These are phyloP conservation scores for Flaveria bidentis DNA, from an alignment of 129 eudicot species.

Conservation along the genomic window DNA sequence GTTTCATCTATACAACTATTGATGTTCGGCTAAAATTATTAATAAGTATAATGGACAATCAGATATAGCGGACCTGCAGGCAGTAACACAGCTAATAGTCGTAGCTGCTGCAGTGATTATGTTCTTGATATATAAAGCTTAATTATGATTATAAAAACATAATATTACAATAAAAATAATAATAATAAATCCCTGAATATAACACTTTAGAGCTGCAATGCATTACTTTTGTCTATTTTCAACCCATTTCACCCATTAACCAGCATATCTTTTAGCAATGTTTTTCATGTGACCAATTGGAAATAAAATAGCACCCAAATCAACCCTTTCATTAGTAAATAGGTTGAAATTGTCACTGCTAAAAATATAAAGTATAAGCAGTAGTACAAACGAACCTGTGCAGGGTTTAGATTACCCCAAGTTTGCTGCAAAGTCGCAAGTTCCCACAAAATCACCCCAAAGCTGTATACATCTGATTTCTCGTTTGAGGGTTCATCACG, in stretches of 20 bases:
- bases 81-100: too few species aligned
- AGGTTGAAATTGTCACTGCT: neutral
- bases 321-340: neutral
- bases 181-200: neutral
- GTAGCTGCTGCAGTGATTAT: too few species aligned
- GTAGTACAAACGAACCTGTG: constrained; percentile 56
- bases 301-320: neutral
- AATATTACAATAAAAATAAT: neutral
- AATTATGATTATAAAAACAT: too few species aligned
- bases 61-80: too few species aligned
- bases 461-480: constrained; percentile 93
- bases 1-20: too few species aligned
- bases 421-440: constrained; percentile 92
- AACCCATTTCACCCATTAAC: neutral
- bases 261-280: neutral
- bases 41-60: too few species aligned
- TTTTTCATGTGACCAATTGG: neutral
- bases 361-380: neutral
- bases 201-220: neutral
- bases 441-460: constrained; percentile 96
- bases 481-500: constrained; percentile 96
- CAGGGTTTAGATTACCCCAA: constrained; percentile 88
- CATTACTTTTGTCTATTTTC: neutral
- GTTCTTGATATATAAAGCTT: too few species aligned
- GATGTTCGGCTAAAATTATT: too few species aligned